These are phyloP conservation scores for Tylopilus sp. DNA, from an alignment of 768 basidiomycete genomes.

Conservation along the genomic window DNA sequence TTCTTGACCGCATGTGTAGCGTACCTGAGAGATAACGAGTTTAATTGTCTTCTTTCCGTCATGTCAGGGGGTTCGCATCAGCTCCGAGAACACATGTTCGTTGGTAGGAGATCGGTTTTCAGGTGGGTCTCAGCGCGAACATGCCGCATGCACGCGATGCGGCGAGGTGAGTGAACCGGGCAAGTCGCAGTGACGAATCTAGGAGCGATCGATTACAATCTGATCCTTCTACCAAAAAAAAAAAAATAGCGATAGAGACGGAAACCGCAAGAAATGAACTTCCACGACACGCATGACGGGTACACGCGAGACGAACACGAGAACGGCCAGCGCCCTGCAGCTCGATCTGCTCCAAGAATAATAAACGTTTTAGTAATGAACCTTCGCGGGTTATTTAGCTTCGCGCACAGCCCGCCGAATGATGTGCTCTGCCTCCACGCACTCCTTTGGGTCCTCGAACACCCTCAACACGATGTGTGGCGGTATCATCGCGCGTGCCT, in stretches of 20 bases:
- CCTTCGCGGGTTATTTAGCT: neutral
- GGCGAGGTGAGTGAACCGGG: too few species aligned
- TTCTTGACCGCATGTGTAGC: neutral
- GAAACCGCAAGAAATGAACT: neutral
- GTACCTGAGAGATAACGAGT: neutral
- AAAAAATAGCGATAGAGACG: neutral
- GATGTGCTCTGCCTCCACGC: conserved; percentile 55
- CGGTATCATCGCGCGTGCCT: conserved; percentile 58
- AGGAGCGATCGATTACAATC: too few species aligned
- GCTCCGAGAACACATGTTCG: neutral
- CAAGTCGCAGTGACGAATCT: too few species aligned
- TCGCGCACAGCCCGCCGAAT: conserved; percentile 21
- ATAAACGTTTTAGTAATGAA: too few species aligned
- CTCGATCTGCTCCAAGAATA: neutral
- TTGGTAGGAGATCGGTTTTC: neutral
- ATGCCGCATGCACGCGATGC: neutral
- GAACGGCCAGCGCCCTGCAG: neutral
- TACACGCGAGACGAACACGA: neutral
- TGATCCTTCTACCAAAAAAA: neutral
- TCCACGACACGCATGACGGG: too few species aligned
- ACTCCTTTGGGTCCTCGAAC: conserved; percentile 68
- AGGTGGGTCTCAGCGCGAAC: neutral
- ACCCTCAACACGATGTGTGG: conserved; percentile 54
- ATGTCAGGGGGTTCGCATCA: neutral
- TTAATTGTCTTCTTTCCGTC: neutral